A percentile compares a stretch with the other conserved stretches of the same genome.
Conservation (phyloP, 1,139 yeast species). For the Nakaseomyces delphensis region DNA sequence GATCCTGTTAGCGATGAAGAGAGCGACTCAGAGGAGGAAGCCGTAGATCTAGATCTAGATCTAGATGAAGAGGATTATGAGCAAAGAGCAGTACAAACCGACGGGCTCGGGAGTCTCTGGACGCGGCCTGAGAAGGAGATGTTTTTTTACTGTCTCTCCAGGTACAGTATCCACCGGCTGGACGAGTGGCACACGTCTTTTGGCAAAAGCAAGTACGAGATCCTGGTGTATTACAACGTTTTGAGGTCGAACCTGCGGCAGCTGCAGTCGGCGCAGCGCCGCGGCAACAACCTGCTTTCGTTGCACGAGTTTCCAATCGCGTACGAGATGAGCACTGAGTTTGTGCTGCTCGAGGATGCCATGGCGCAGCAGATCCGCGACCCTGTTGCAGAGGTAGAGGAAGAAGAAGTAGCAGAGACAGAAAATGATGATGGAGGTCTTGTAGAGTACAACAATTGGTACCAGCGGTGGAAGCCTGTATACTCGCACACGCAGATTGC, state of each 20-base stretch:
- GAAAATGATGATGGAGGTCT: slow-evolving; percentile 10
- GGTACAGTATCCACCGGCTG: slow-evolving; percentile 27
- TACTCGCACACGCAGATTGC: slow-evolving; percentile 21
- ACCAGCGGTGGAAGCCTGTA: slow-evolving; percentile 23
- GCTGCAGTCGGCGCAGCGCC: slow-evolving; percentile 9
- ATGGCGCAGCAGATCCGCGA: background rate
- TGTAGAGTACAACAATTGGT: slow-evolving; percentile 23
- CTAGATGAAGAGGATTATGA: slow-evolving; percentile 16
- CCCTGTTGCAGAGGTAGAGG: slow-evolving; percentile 1
- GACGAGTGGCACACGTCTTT: slow-evolving; percentile 25
- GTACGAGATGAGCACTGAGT: slow-evolving; percentile 29
- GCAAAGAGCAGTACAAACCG: background rate
- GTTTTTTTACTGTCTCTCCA: slow-evolving; percentile 24
- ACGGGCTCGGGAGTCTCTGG: slow-evolving; percentile 24
- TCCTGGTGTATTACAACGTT: slow-evolving; percentile 23
- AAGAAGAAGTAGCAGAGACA: background rate
- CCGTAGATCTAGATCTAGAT: background rate
- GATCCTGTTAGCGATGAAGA: background rate
- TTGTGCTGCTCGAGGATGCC: slow-evolving; percentile 19
- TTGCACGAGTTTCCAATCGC: slow-evolving; percentile 27
- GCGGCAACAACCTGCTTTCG: slow-evolving; percentile 13
- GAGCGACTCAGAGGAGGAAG: too few species aligned
- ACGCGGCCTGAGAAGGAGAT: slow-evolving; percentile 23
- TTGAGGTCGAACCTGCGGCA: slow-evolving; percentile 10
- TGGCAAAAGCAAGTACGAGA: slow-evolving; percentile 25